phyloP scores from a whole-genome alignment of 371 early-diverging fungal genomes.

The Apophysomyces sp. region DNA sequence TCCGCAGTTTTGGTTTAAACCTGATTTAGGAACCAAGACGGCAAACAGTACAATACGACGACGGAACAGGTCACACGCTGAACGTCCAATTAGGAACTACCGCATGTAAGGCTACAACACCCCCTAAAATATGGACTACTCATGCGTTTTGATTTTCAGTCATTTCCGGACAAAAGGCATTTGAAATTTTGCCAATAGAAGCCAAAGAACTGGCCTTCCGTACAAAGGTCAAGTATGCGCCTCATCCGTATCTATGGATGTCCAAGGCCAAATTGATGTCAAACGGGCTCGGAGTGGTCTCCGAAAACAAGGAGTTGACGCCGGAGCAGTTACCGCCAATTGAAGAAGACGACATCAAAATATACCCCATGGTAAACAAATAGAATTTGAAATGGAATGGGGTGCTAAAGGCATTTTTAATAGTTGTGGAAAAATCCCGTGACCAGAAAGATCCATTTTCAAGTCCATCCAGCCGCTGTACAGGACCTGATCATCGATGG shows the following conservation, averaged over 20 bases:
- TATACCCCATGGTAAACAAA: slow-evolving; percentile 48
- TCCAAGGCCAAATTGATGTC: slow-evolving; percentile 41
- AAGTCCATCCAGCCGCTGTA: slow-evolving; percentile 48
- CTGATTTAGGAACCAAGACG: slow-evolving; percentile 35
- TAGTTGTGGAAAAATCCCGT: slow-evolving; percentile 55
- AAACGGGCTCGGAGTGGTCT: slow-evolving; percentile 47
- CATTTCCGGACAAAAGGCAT: slow-evolving; percentile 49
- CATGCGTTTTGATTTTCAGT: no score
- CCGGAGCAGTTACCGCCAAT: slow-evolving; percentile 39
- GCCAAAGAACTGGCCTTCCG: slow-evolving; percentile 48
- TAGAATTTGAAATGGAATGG: background rate
- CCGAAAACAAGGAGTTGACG: slow-evolving; percentile 40
- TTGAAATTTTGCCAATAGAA: slow-evolving; percentile 46
- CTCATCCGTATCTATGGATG: slow-evolving; percentile 54
- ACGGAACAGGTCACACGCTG: slow-evolving; percentile 36
- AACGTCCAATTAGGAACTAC: slow-evolving; percentile 53
- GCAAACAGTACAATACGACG: slow-evolving; percentile 42
- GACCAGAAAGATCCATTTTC: slow-evolving; percentile 47
- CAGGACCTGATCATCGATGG: slow-evolving; percentile 53
- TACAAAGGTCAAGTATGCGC: slow-evolving; percentile 48
- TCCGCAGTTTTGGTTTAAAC: background rate
- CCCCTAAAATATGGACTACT: no score
- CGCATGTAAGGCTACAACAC: slow-evolving; percentile 40
- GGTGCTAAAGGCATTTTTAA: background rate
- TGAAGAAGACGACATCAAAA: slow-evolving; percentile 39